These are phyloP conservation scores for Juglanconis juglandina DNA, from an alignment of 2,329 filamentous ascomycete species.

Conservation along the genomic window DNA sequence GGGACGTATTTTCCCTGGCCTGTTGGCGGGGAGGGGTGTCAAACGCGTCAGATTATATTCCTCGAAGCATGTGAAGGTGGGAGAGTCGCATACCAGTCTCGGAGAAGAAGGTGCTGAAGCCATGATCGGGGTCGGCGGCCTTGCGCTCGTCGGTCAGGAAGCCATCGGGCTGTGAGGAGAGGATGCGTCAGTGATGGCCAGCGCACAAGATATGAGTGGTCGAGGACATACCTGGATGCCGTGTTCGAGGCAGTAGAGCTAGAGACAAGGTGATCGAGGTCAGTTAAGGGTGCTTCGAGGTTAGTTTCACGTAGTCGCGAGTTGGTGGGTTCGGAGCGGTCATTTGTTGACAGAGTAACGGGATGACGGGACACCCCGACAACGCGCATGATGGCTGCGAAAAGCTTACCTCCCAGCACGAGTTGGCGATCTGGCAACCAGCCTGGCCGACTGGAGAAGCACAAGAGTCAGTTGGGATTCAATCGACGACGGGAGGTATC, in stretches of 20 bases:
- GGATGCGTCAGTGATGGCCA: constrained; percentile 29
- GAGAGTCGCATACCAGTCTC: constrained; percentile 75
- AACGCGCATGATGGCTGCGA: constrained; percentile 6
- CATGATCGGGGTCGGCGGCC: constrained; percentile 85
- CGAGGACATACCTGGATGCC: constrained; percentile 81
- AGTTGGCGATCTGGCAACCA: constrained; percentile 99
- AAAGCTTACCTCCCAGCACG: constrained; percentile 96
- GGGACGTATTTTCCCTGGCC: constrained; percentile 99
- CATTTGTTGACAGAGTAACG: constrained; percentile 18
- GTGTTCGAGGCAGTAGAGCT: constrained; percentile 99
- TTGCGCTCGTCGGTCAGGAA: constrained; percentile 98
- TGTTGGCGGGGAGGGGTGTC: constrained; percentile 33
- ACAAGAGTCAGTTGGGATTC: constrained; percentile 47
- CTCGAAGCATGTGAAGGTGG: background rate
- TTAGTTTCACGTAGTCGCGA: constrained; percentile 13
- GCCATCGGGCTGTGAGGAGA: constrained; percentile 75
- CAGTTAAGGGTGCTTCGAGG: constrained; percentile 25
- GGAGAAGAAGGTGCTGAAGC: constrained; percentile 99
- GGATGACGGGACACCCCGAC: constrained; percentile 7
- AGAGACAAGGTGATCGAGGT: constrained; percentile 25
- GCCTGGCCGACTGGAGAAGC: constrained; percentile 86
- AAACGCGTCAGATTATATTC: background rate
- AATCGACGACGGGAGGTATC: constrained; percentile 8
- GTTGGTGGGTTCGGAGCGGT: background rate
- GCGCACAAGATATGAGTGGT: background rate